Evolutionary conservation across 371 early-diverging fungal species (phyloP).

Genomic region (Batkoa obscura): DNA sequence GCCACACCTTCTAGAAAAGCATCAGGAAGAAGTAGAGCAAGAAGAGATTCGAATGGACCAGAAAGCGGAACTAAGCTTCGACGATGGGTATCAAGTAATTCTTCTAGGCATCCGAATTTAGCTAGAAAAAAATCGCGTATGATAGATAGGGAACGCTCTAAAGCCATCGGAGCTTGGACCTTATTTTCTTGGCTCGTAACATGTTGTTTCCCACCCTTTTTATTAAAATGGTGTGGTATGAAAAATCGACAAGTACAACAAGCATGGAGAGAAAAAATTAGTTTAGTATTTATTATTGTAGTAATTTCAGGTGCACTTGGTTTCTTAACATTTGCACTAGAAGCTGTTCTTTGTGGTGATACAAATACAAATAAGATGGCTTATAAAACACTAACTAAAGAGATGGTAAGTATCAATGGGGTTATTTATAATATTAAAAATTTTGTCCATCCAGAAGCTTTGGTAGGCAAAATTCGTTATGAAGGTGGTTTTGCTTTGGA

Average conservation of each 20-base stretch:
- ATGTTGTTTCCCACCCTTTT: conserved; percentile 3
- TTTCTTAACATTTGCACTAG: conserved; percentile 52
- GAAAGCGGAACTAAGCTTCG: background rate
- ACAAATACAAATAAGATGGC: conserved; percentile 1
- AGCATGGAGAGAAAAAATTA: conserved; percentile 76
- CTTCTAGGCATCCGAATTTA: background rate
- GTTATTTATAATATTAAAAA: background rate
- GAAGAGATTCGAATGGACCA: too few relatives aligned
- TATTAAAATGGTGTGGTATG: background rate
- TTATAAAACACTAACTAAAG: background rate
- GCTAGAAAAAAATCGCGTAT: background rate
- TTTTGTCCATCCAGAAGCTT: background rate
- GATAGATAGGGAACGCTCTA: background rate
- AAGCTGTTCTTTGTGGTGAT: conserved; percentile 27
- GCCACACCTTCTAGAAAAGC: too few relatives aligned
- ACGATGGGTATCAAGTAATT: background rate
- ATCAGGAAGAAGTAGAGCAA: too few relatives aligned
- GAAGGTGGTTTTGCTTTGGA: background rate
- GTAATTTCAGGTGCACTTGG: conserved; percentile 46
- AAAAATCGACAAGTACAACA: conserved; percentile 25
- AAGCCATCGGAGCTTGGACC: background rate
- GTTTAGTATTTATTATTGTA: conserved; percentile 46
- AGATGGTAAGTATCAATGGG: background rate
- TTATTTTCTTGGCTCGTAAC: background rate
- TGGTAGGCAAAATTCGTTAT: background rate